phyloP scores from a whole-genome alignment of 495 filamentous ascomycete species.

The Poronia punctata region DNA sequence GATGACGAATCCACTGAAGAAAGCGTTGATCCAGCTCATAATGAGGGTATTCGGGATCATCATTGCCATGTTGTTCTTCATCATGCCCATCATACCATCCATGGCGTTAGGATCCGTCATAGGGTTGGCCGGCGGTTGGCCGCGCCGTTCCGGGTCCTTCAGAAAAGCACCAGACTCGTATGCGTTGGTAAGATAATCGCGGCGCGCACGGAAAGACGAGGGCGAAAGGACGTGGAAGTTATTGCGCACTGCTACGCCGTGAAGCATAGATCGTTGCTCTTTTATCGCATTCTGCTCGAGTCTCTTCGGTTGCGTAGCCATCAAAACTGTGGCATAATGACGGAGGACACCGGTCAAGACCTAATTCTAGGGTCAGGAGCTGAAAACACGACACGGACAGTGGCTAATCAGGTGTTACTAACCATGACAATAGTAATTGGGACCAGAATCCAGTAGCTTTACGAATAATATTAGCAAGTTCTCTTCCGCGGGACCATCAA shows the following conservation, averaged over 20 bases:
- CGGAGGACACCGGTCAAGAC: constrained; percentile 91
- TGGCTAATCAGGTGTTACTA: constrained; percentile 16
- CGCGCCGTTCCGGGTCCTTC: constrained; percentile 78
- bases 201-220: constrained; percentile 68
- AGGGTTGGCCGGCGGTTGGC: constrained; percentile 85
- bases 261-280: constrained; percentile 81
- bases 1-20: constrained; percentile 96
- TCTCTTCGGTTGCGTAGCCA: constrained; percentile 80
- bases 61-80: constrained; percentile 99
- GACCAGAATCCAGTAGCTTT: constrained; percentile 95
- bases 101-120: constrained; percentile 96
- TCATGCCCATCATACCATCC: constrained; percentile 99
- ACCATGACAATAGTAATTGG: constrained; percentile 98
- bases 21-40: constrained; percentile 99
- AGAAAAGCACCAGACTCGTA: constrained; percentile 82
- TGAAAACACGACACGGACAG: too few species aligned
- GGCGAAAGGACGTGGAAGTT: constrained; percentile 69
- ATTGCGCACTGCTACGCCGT: constrained; percentile 75
- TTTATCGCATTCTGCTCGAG: constrained; percentile 66
- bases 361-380: constrained; percentile 35
- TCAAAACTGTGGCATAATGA: constrained; percentile 88
- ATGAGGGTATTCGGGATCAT: constrained; percentile 98
- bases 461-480: constrained; percentile 8
- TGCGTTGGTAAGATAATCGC: constrained; percentile 67
- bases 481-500: background rate